Conservation (phyloP, 2,329 filamentous ascomycete genomes). For the Venturia effusa region DNA sequence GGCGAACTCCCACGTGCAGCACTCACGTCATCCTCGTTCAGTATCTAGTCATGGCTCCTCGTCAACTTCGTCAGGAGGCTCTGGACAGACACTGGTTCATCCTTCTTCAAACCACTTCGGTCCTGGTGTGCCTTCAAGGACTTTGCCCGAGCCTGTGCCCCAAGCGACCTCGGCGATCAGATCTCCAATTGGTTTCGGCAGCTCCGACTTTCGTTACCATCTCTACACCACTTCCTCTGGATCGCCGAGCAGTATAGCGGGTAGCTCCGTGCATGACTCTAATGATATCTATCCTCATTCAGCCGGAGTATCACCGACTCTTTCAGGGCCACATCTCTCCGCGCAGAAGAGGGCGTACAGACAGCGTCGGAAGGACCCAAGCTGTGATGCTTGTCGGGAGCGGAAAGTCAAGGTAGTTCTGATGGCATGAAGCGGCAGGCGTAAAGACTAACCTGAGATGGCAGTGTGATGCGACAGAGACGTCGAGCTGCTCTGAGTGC, state of each 20-base stretch:
- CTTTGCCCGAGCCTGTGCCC: conserved; percentile 14
- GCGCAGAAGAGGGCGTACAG: conserved; percentile 89
- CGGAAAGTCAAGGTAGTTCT: conserved; percentile 51
- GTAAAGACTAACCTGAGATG: conserved; percentile 1
- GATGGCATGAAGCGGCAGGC: background rate
- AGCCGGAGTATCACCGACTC: conserved; percentile 28
- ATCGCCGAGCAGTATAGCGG: conserved; percentile 12
- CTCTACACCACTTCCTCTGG: conserved; percentile 10
- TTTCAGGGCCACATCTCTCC: conserved; percentile 43
- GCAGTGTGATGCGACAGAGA: conserved; percentile 95
- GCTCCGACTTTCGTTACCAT: conserved; percentile 9
- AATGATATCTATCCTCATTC: conserved; percentile 8
- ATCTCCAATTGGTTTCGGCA: conserved; percentile 14
- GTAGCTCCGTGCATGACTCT: conserved; percentile 8
- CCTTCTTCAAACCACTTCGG: conserved; percentile 23
- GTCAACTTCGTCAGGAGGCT: conserved; percentile 22
- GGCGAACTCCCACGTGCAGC: conserved; percentile 9
- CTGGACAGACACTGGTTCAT: conserved; percentile 23
- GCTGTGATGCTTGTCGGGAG: conserved; percentile 93
- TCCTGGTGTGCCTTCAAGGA: conserved; percentile 10
- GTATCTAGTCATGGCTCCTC: conserved; percentile 22
- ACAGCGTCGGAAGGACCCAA: conserved; percentile 90
- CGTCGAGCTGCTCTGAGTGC: conserved; percentile 92
- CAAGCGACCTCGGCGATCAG: conserved; percentile 23
- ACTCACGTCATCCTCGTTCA: conserved; percentile 6